Percentiles rank a stretch among this genome's conserved stretches.
Evolutionary conservation across 768 basidiomycete species (phyloP).

Genomic region (Panus rudis): DNA sequence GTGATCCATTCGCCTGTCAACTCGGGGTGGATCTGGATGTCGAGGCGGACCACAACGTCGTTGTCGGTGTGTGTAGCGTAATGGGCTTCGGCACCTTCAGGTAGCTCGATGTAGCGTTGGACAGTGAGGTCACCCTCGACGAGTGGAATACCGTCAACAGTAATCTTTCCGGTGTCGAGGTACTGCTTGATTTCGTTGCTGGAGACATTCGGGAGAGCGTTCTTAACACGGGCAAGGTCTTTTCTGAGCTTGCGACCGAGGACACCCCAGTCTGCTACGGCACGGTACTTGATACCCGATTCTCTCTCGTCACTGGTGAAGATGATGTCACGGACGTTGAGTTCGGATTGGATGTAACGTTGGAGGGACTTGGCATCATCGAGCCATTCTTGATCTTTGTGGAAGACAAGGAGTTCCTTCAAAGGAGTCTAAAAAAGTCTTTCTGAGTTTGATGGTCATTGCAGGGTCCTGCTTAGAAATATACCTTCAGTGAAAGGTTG

Average conservation of each 20-base stretch:
- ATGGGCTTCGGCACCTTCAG: constrained; percentile 42
- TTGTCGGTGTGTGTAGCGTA: constrained; percentile 85
- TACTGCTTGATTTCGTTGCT: constrained; percentile 82
- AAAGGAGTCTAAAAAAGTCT: constrained; percentile 64
- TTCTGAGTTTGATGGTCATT: background rate
- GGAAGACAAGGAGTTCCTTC: constrained; percentile 90
- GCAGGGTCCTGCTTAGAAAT: constrained; percentile 10
- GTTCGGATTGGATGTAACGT: constrained; percentile 86
- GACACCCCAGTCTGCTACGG: constrained; percentile 91
- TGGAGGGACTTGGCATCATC: constrained; percentile 80
- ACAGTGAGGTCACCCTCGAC: constrained; percentile 87
- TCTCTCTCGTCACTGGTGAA: constrained; percentile 84
- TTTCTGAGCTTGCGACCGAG: constrained; percentile 92
- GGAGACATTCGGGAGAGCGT: constrained; percentile 70
- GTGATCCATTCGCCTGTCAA: constrained; percentile 84
- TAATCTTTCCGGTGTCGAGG: constrained; percentile 64
- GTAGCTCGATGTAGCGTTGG: constrained; percentile 84
- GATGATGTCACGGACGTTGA: constrained; percentile 86
- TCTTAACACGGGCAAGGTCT: constrained; percentile 84
- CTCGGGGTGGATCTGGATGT: constrained; percentile 82
- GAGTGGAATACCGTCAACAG: constrained; percentile 85
- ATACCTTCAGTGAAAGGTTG: constrained; percentile 82
- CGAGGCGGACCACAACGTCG: constrained; percentile 91
- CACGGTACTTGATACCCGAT: constrained; percentile 87
- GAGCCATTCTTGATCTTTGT: constrained; percentile 76